Percentiles rank a stretch among this genome's conserved stretches.
phyloP scores from a whole-genome alignment of 2,329 filamentous ascomycete genomes.

The Monosporascus sp. region DNA sequence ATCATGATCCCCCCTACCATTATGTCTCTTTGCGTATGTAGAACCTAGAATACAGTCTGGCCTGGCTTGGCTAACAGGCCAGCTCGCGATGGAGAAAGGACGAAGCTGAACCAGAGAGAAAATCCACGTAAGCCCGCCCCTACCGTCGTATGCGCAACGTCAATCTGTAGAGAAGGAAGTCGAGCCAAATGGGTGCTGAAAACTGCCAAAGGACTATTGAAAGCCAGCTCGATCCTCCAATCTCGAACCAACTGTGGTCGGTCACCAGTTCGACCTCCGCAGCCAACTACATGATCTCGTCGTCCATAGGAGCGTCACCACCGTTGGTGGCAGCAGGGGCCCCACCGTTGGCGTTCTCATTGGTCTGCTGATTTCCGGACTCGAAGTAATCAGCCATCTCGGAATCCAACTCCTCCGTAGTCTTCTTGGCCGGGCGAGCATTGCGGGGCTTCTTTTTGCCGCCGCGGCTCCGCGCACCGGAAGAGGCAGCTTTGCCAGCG shows the following conservation, averaged over 20 bases:
- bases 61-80: neutral
- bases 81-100: neutral
- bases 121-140: neutral
- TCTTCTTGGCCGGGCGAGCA: conserved; percentile 74
- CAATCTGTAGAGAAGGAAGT: neutral
- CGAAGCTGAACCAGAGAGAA: neutral
- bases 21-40: neutral
- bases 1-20: neutral
- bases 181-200: neutral
- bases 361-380: conserved; percentile 33
- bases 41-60: neutral
- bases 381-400: conserved; percentile 97
- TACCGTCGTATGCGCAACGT: neutral
- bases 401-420: conserved; percentile 87
- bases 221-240: neutral
- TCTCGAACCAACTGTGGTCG: neutral
- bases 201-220: too few relatives aligned
- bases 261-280: neutral
- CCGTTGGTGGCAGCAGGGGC: conserved; percentile 42
- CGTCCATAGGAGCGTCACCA: conserved; percentile 61
- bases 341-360: conserved; percentile 39
- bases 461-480: conserved; percentile 41
- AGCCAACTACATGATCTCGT: conserved; percentile 49
- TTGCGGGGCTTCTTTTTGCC: conserved; percentile 52
- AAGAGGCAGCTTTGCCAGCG: conserved; percentile 37